These are phyloP conservation scores for Posidonia australis DNA, from an alignment of 106 monocot genomes.

Conservation along the genomic window DNA sequence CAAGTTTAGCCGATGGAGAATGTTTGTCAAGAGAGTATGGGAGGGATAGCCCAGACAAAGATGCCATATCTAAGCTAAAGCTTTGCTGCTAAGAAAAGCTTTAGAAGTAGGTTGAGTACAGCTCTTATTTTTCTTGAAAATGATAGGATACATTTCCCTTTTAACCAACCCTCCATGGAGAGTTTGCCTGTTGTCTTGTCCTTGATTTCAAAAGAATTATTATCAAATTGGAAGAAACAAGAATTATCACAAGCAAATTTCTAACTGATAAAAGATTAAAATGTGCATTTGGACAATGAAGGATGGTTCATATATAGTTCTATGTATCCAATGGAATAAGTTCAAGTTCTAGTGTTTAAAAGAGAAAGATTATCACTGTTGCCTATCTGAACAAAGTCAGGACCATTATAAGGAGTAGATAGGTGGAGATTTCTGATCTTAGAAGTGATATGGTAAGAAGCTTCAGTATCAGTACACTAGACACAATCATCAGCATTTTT, in stretches of 20 bases:
- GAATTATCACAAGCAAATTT: no score
- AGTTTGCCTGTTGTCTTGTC: neutral
- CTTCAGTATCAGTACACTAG: slow-evolving; percentile 1
- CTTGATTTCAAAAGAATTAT: neutral
- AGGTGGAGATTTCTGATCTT: neutral
- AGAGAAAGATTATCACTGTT: neutral
- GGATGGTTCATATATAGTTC: no score
- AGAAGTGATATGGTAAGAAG: neutral
- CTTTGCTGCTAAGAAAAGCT: no score
- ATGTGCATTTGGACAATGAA: neutral
- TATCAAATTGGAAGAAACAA: no score
- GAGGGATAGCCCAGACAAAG: neutral
- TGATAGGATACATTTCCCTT: no score
- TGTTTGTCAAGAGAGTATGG: neutral
- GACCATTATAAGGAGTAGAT: neutral
- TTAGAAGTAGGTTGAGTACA: neutral
- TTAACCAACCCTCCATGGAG: no score
- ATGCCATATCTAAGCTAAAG: neutral
- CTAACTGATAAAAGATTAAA: neutral
- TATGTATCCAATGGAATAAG: neutral
- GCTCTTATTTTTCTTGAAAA: no score
- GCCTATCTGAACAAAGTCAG: neutral
- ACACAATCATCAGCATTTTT: neutral
- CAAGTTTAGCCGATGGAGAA: neutral
- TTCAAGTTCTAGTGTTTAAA: neutral